Evolutionary conservation across 2,329 filamentous ascomycete genomes (phyloP), one percentile per base, ranked within the genome.

Genomic region (Pseudogymnoascus sp.): DNA sequence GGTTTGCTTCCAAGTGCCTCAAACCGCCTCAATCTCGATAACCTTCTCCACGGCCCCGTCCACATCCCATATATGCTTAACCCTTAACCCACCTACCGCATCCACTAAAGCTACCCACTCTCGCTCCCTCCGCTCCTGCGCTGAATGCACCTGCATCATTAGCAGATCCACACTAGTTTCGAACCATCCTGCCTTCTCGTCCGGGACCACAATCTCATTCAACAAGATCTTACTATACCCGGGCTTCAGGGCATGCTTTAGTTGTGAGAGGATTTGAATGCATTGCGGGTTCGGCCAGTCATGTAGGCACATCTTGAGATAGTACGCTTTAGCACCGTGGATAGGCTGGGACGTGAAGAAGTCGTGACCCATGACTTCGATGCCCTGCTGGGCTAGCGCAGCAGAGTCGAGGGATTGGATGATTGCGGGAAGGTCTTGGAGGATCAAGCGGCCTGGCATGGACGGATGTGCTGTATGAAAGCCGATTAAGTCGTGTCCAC

Each of bases 221-320:
- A 68, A 62, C 33, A 68, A 41, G 14, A 69, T 49, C 18, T 61
- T 66, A 7, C 64, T 65, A 38, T 65, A 67, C 9, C 45, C 45
- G 2, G 77, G 74, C 58, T 74, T 70, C 55, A 63, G 67, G 25
- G 14, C 75, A 68, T 9, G 62, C 61, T 14, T 31, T 9, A 52
- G 25, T 12, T 52, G 25, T 6, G 25, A 31, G 5, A 79, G 63
- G 31, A 78, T 77, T 14, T 65, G 43, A 4, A 65, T 18, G 0
- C 71, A 71, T 16, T 72, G 66, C 8, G 66, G 67, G 59, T 79
- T 73, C 0, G 73, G 69, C 75, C 74, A 79, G 63, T 79, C 75
- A 40, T 79, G 76, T 8, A 79, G 69, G 14, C 79, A 68, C 1
- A 66, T 69, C 38, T 71, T 67, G 8, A 74, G 65, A 64, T 70